Conservation (phyloP, 305 asterid genomes). For the Andrographis paniculata region DNA sequence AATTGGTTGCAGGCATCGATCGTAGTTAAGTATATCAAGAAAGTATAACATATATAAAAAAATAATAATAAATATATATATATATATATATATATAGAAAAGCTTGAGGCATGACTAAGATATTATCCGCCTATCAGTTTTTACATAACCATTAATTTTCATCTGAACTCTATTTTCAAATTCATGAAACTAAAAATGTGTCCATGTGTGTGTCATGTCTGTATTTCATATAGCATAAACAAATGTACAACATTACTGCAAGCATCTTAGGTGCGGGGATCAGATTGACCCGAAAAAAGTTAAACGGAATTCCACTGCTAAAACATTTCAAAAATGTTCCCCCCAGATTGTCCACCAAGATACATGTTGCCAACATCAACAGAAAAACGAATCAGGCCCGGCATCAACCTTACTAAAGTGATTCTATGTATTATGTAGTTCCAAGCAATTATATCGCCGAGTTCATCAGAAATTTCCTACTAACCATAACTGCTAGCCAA, state of each 20-base stretch:
- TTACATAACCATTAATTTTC: neutral
- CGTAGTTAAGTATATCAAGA: too few relatives aligned
- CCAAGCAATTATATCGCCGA: neutral
- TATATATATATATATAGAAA: too few relatives aligned
- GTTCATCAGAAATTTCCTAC: neutral
- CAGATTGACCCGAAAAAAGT: neutral
- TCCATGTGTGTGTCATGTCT: too few relatives aligned
- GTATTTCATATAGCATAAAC: too few relatives aligned
- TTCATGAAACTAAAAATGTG: neutral
- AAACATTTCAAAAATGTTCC: neutral
- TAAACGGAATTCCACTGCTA: neutral
- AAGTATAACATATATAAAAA: too few relatives aligned
- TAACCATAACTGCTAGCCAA: neutral
- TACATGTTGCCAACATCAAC: neutral
- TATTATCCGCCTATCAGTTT: too few relatives aligned
- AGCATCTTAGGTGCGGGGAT: neutral
- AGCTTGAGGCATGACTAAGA: too few relatives aligned
- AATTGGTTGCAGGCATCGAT: neutral
- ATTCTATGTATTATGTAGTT: neutral
- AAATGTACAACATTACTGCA: neutral
- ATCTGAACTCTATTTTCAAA: neutral
- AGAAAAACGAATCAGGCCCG: neutral
- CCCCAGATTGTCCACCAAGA: neutral
- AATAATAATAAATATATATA: too few relatives aligned
- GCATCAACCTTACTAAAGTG: too few relatives aligned